These are phyloP conservation scores for Vicia sativa DNA, from an alignment of 306 rosid genomes.

Conservation along the genomic window DNA sequence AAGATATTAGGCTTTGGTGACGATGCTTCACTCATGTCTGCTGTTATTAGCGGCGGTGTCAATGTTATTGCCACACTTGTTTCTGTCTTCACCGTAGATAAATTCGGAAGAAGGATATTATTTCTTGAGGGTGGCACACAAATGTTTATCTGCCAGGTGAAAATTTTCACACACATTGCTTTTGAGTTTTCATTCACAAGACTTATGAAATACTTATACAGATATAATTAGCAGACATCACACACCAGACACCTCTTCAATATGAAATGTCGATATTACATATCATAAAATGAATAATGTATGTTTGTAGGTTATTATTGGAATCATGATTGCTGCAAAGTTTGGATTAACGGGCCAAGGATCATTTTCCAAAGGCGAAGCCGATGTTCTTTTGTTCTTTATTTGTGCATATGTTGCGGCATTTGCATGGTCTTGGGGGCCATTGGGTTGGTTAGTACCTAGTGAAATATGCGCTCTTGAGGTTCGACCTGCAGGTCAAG, in stretches of 20 bases:
- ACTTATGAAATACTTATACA: too few relatives aligned
- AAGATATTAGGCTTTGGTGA: conserved; percentile 33
- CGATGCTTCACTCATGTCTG: conserved; percentile 42
- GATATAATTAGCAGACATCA: too few relatives aligned
- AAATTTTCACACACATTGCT: not conserved
- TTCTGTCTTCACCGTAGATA: conserved; percentile 33
- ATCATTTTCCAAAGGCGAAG: conserved; percentile 26
- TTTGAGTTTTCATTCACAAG: not conserved
- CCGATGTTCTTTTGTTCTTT: conserved; percentile 43
- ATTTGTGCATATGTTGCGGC: conserved; percentile 66
- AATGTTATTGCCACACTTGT: conserved; percentile 40
- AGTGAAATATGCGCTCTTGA: conserved; percentile 63
- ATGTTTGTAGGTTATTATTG: conserved; percentile 38
- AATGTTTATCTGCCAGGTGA: conserved; percentile 42
- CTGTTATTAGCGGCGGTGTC: conserved; percentile 36
- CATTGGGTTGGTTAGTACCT: conserved; percentile 67
- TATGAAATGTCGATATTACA: too few relatives aligned
- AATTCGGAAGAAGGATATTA: conserved; percentile 34
- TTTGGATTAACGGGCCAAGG: conserved; percentile 58
- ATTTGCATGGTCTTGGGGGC: conserved; percentile 82
- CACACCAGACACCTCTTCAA: too few relatives aligned
- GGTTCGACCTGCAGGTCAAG: conserved; percentile 62
- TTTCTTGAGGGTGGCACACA: conserved; percentile 39
- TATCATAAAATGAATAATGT: not conserved
- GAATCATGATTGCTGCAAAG: conserved; percentile 35